Evolutionary conservation across 495 filamentous ascomycete genomes (phyloP), one percentile per base, ranked within the genome.

Genomic region (Geopyxis carbonaria): DNA sequence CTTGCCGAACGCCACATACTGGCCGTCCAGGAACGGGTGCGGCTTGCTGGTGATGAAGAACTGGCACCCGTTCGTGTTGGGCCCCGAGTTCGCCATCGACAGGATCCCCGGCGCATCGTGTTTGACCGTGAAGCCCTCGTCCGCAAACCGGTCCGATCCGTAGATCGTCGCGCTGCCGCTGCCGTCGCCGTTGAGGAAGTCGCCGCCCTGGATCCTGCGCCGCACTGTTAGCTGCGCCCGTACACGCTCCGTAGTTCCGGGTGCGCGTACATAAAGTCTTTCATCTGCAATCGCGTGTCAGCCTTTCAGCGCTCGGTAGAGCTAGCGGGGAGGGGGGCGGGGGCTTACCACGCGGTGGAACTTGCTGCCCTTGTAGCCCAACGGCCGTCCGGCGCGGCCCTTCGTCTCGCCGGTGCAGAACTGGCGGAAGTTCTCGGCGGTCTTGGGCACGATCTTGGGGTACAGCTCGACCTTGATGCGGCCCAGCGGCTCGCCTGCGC

Each of bases 351-450:
- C 78, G 43, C 91, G 74, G 57, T 97, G 89, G 50, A 97, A 94
- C 52, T 85, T 93, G 64, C 72, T 73, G 19, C 81, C 80, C 57
- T 94, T 95, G 62, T 93, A 97, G 22, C 89, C 89, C 50, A 89
- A 75, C 5, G 84, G 82, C 38, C 73, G 65, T n/a, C 85, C 84
- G 22, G 75, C 68, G 31, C 66, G 52, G 51, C 79, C 80, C 63
- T 86, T 94, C 34, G 66, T 76, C 62, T 95, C 89, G 43, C 89
- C 91, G 0, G 85, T 95, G 61, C 91, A 95, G 61, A 91, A 92
- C 55, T 91, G 82, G 10, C 87, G 80, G 58, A 97, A 94, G 61
- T 97, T 95, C 61, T 94, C 89, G 13, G 87, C 84, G 4, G 89
- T 95, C 44, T 74, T 72, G 22, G 89, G 91, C 0, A 80, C 80